Evolutionary conservation across 2,329 filamentous ascomycete genomes (phyloP).

Genomic region (Rhytidhysteron rufulum): DNA sequence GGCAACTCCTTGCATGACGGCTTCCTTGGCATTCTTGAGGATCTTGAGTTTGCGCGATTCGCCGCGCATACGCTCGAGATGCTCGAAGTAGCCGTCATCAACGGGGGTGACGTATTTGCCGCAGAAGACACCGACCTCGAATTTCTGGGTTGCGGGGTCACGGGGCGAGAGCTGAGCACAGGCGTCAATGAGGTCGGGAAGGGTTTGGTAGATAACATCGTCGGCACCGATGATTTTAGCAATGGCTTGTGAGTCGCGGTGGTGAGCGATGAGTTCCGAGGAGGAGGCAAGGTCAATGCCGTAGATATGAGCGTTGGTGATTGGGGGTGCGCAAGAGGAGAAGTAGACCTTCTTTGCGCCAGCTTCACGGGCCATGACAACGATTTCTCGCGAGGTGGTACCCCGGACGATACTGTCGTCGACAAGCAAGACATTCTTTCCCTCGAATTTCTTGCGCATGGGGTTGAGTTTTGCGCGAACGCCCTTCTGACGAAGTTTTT

Average conservation of each 20-base stretch:
- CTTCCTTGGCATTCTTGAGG: constrained; percentile 60
- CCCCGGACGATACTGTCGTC: constrained; percentile 90
- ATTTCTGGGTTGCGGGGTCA: constrained; percentile 56
- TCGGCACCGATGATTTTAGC: constrained; percentile 69
- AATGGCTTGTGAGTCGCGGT: constrained; percentile 59
- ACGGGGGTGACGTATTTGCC: constrained; percentile 83
- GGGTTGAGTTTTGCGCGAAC: constrained; percentile 87
- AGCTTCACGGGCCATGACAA: constrained; percentile 79
- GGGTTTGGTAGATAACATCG: constrained; percentile 70
- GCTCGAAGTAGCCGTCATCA: constrained; percentile 75
- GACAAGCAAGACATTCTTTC: constrained; percentile 74
- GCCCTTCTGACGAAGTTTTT: constrained; percentile 75
- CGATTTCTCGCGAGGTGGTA: constrained; percentile 75
- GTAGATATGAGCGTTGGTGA: constrained; percentile 85
- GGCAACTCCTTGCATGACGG: constrained; percentile 60
- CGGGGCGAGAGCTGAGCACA: constrained; percentile 68
- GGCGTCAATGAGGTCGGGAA: constrained; percentile 75
- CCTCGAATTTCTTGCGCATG: constrained; percentile 80
- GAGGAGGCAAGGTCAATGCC: constrained; percentile 72
- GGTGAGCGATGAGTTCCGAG: constrained; percentile 67
- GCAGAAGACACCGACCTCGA: constrained; percentile 90
- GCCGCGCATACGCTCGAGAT: constrained; percentile 67
- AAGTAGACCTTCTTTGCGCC: constrained; percentile 81
- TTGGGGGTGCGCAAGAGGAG: constrained; percentile 75
- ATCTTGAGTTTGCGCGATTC: constrained; percentile 66